Evolutionary conservation across 2,329 filamentous ascomycete genomes (phyloP).

Genomic region (Apiospora marii): DNA sequence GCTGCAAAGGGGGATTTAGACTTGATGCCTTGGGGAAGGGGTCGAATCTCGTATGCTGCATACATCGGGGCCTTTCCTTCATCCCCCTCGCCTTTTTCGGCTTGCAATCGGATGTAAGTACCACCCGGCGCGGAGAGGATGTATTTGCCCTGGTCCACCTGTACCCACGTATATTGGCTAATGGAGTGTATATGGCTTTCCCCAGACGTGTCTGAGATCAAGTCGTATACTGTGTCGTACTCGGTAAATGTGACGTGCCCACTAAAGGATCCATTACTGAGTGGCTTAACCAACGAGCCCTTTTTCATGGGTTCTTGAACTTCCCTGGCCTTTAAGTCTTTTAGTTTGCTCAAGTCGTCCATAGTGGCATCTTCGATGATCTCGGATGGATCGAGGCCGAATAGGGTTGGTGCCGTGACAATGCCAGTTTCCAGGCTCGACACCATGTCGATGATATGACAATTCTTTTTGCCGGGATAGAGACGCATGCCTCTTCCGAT

Average conservation of each 20-base stretch:
- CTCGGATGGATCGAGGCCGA: conserved; percentile 86
- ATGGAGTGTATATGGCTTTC: conserved; percentile 81
- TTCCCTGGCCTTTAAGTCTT: conserved; percentile 55
- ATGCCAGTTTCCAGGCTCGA: conserved; percentile 84
- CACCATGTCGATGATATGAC: conserved; percentile 96
- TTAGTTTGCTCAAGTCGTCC: conserved; percentile 66
- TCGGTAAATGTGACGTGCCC: conserved; percentile 79
- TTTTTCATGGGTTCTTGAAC: conserved; percentile 42
- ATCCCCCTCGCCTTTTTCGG: conserved; percentile 42
- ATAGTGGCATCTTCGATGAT: conserved; percentile 73
- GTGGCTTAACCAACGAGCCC: conserved; percentile 29
- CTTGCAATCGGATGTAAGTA: conserved; percentile 65
- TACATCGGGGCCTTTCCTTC: conserved; percentile 44
- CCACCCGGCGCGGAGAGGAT: conserved; percentile 72
- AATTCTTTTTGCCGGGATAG: conserved; percentile 81
- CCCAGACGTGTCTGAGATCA: conserved; percentile 81
- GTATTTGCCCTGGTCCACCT: conserved; percentile 73
- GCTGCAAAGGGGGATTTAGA: conserved; percentile 69
- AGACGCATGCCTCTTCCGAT: conserved; percentile 93
- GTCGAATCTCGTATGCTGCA: conserved; percentile 57
- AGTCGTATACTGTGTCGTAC: conserved; percentile 90
- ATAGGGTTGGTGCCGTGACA: conserved; percentile 88
- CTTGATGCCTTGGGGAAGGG: conserved; percentile 48
- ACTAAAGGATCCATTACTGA: neutral
- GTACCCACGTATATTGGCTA: conserved; percentile 84